These are phyloP conservation scores for Endothia cerciana DNA, from an alignment of 2,329 filamentous ascomycete species.

Conservation along the genomic window DNA sequence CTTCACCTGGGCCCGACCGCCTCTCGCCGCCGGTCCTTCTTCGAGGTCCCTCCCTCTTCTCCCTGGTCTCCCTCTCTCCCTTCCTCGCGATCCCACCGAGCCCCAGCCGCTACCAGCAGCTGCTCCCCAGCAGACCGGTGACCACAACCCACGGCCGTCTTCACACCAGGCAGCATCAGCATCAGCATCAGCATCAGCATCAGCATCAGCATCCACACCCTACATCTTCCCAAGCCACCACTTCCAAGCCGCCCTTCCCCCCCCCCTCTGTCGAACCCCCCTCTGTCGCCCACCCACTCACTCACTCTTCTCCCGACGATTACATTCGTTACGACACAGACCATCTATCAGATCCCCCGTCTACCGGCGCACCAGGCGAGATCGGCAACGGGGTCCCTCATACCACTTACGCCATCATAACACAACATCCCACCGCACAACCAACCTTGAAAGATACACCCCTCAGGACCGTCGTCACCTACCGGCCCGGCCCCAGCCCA, in stretches of 20 bases:
- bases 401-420: background rate
- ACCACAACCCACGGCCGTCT: background rate
- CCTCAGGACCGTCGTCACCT: too few relatives aligned
- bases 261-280: background rate
- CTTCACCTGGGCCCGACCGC: conserved; percentile 7
- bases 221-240: background rate
- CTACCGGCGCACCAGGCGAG: too few relatives aligned
- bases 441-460: background rate
- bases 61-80: conserved; percentile 8
- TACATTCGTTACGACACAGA: too few relatives aligned
- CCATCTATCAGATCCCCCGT: too few relatives aligned
- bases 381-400: too few relatives aligned
- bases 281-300: too few relatives aligned
- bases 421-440: background rate
- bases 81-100: background rate
- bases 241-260: background rate
- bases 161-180: conserved; percentile 10
- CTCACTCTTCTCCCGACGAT: too few relatives aligned
- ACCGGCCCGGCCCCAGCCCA: conserved; percentile 34
- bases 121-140: conserved; percentile 5
- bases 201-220: conserved; percentile 1
- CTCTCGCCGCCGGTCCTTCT: background rate
- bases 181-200: conserved; percentile 9
- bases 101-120: too few relatives aligned
- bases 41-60: background rate